These are phyloP conservation scores for Triticum timopheevii DNA, from an alignment of 176 grass and related monocot species.

Conservation along the genomic window DNA sequence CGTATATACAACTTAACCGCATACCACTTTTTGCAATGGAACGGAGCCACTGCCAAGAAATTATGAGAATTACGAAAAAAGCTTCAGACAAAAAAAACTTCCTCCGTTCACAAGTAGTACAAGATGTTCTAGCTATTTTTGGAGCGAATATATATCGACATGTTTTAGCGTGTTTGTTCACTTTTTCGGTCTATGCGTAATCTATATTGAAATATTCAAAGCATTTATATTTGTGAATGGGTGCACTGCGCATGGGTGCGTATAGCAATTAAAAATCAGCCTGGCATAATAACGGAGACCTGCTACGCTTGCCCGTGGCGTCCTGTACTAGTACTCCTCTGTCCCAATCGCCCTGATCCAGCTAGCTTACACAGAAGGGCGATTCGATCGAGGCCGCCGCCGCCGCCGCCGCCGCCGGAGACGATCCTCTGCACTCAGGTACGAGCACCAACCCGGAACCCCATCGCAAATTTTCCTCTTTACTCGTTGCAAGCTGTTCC, in stretches of 20 bases:
- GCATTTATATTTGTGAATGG: no score
- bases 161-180: no score
- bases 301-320: neutral
- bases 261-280: neutral
- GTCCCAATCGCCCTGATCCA: constrained; percentile 6
- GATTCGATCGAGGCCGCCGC: neutral
- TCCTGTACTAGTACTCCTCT: neutral
- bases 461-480: neutral
- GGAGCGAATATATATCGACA: no score
- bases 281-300: neutral
- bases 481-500: neutral
- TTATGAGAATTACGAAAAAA: no score
- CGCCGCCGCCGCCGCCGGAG: neutral
- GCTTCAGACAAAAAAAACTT: no score
- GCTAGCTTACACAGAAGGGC: neutral
- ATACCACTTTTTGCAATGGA: no score
- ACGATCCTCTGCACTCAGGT: neutral
- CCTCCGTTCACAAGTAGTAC: no score
- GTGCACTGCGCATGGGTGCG: neutral
- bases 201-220: no score
- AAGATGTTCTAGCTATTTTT: no score
- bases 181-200: no score
- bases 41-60: no score
- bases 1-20: no score
- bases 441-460: neutral